Evolutionary conservation across 805 yeast genomes (phyloP), one percentile per base, ranked within the genome.

Genomic region (Candida koratica): DNA sequence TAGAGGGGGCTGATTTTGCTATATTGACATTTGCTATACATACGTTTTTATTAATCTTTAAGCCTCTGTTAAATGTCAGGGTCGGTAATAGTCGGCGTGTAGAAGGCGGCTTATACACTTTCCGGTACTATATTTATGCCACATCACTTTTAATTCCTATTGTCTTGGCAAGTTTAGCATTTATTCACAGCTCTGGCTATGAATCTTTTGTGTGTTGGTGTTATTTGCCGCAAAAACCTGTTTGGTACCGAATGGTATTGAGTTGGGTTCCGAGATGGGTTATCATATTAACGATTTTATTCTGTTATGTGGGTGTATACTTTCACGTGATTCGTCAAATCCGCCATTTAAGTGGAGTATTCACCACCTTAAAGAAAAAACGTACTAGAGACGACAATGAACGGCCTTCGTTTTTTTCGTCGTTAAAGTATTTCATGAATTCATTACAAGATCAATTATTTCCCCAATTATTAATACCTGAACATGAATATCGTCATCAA

Each of bases 1-100:
- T 84, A 10, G 94, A 85, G 57, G 95, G 95, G 14, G 87, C 89
- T 1, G 97, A 88, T 58, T 52, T 86, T 23, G 88, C 93, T 12
- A 88, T 87, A 35, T 62, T 86, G 20, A 71, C 81, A 23, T 83
- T 88, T 60, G 95, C 96, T 1, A 59, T 87, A 11, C 96, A 88
- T 58, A 82, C 90, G 7, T 85, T 78, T 17, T 52, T 87, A 28
- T 61, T 86, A 19, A 81, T 88, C 4, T 84, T 85, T 56, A 64
- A 67, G 41, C 86, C 90, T 1, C 67, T 64, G 18, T 50, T 66
- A 17, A 53, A 58, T 20, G 66, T 69, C 39, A 69, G 65, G 39
- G 66, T 71, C 46, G 53, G 71, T 10, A 41, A 49, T 32, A 35
- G 35, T 28, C 23, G 43, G 32, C 49, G 67, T 30, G 54, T 54